These are phyloP conservation scores for Ganoderma multipileum DNA, from an alignment of 1,284 basidiomycete genomes.

Conservation along the genomic window DNA sequence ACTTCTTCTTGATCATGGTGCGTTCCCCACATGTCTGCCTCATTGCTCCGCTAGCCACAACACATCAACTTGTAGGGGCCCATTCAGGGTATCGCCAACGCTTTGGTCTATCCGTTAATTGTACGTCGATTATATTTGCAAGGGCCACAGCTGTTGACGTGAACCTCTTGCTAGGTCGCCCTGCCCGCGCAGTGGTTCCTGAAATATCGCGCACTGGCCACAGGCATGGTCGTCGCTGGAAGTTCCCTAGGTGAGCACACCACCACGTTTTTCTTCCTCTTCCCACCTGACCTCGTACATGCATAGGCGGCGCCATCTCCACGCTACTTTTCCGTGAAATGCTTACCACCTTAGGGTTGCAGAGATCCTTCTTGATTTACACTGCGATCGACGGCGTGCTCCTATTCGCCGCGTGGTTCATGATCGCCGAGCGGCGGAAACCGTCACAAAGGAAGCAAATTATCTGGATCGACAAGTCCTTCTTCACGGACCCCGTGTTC, in stretches of 20 bases:
- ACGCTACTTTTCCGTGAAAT: slow-evolving; percentile 33
- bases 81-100: slow-evolving; percentile 28
- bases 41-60: background rate
- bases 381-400: slow-evolving; percentile 33
- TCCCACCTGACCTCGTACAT: background rate
- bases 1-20: slow-evolving; percentile 32
- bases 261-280: too few relatives aligned
- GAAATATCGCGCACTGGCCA: slow-evolving; percentile 28
- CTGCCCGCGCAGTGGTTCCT: slow-evolving; percentile 34
- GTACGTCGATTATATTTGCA: slow-evolving; percentile 10
- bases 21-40: background rate
- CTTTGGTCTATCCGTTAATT: slow-evolving; percentile 28
- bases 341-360: slow-evolving; percentile 29
- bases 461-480: slow-evolving; percentile 36
- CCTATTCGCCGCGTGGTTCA: slow-evolving; percentile 29
- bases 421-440: slow-evolving; percentile 33
- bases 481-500: slow-evolving; percentile 37
- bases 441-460: slow-evolving; percentile 25
- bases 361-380: slow-evolving; percentile 33
- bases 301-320: slow-evolving; percentile 33
- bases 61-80: slow-evolving; percentile 18
- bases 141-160: too few relatives aligned
- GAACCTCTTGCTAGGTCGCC: slow-evolving; percentile 21
- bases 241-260: slow-evolving; percentile 17
- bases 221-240: slow-evolving; percentile 32